Evolutionary conservation across 331 rosid species (phyloP).

Genomic region (Malus hybrid): DNA sequence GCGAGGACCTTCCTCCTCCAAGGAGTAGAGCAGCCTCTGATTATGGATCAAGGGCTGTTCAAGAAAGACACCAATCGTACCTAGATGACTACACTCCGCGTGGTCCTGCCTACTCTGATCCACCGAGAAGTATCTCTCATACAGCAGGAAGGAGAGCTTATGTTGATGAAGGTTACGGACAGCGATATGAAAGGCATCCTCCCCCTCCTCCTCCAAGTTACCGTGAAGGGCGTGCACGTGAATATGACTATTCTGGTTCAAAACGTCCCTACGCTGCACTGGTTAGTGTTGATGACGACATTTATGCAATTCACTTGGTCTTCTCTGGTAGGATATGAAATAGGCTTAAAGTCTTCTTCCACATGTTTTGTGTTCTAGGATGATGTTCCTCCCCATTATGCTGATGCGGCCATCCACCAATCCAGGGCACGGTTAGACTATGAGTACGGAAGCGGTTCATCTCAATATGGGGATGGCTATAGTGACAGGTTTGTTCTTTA

Average conservation of each 20-base stretch:
- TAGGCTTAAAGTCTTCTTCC: neutral
- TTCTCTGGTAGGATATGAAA: neutral
- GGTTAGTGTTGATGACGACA: slow-evolving; percentile 28
- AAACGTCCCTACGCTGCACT: slow-evolving; percentile 79
- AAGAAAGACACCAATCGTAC: slow-evolving; percentile 70
- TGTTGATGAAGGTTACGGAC: slow-evolving; percentile 76
- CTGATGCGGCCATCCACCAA: slow-evolving; percentile 66
- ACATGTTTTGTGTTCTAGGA: slow-evolving; percentile 33
- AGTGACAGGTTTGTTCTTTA: slow-evolving; percentile 57
- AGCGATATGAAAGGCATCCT: slow-evolving; percentile 79
- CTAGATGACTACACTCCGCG: slow-evolving; percentile 69
- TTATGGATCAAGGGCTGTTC: slow-evolving; percentile 66
- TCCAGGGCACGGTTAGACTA: slow-evolving; percentile 89
- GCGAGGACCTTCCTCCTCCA: slow-evolving; percentile 75
- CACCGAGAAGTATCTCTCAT: slow-evolving; percentile 67
- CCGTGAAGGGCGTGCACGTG: slow-evolving; percentile 82
- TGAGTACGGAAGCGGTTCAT: slow-evolving; percentile 67
- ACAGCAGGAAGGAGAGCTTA: slow-evolving; percentile 70
- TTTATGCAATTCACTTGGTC: neutral
- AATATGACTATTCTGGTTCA: slow-evolving; percentile 86
- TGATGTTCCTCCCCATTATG: slow-evolving; percentile 74
- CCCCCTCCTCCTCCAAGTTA: slow-evolving; percentile 67
- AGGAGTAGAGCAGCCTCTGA: slow-evolving; percentile 65
- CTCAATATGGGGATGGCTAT: slow-evolving; percentile 88
- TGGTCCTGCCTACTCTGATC: slow-evolving; percentile 57